phyloP scores from a whole-genome alignment of 768 basidiomycete genomes.

The Hericium erinaceus region DNA sequence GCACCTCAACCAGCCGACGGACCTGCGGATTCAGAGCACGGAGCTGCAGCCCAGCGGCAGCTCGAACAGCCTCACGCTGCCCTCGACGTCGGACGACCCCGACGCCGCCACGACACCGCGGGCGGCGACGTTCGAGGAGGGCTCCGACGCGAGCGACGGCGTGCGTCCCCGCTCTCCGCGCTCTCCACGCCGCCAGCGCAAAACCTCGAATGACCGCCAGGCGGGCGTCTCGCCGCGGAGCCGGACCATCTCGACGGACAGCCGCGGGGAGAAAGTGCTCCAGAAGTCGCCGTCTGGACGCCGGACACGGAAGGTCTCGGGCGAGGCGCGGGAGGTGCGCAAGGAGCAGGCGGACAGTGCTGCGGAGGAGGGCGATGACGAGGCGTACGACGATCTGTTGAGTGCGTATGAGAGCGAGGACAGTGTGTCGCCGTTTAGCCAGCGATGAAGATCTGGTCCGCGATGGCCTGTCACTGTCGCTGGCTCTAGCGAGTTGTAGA shows the following conservation, averaged over 20 bases:
- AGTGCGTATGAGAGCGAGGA: slow-evolving; percentile 81
- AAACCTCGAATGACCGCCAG: slow-evolving; percentile 20
- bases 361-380: slow-evolving; percentile 71
- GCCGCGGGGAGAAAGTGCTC: neutral
- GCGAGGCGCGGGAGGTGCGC: slow-evolving; percentile 15
- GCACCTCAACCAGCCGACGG: slow-evolving; percentile 34
- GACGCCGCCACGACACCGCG: slow-evolving; percentile 50
- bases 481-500: no score
- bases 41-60: slow-evolving; percentile 16
- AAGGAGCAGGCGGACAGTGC: slow-evolving; percentile 39
- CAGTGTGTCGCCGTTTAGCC: slow-evolving; percentile 12
- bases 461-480: no score
- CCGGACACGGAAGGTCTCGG: slow-evolving; percentile 22
- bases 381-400: slow-evolving; percentile 64
- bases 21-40: slow-evolving; percentile 29
- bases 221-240: neutral
- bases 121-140: slow-evolving; percentile 32
- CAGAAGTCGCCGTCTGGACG: neutral
- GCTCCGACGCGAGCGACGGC: slow-evolving; percentile 19
- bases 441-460: no score
- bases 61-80: slow-evolving; percentile 35
- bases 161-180: slow-evolving; percentile 14
- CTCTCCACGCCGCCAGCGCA: slow-evolving; percentile 20
- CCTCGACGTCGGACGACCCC: slow-evolving; percentile 45
- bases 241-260: slow-evolving; percentile 15